Conservation (phyloP, 2,329 filamentous ascomycete genomes). For the Cercospora janseana region DNA sequence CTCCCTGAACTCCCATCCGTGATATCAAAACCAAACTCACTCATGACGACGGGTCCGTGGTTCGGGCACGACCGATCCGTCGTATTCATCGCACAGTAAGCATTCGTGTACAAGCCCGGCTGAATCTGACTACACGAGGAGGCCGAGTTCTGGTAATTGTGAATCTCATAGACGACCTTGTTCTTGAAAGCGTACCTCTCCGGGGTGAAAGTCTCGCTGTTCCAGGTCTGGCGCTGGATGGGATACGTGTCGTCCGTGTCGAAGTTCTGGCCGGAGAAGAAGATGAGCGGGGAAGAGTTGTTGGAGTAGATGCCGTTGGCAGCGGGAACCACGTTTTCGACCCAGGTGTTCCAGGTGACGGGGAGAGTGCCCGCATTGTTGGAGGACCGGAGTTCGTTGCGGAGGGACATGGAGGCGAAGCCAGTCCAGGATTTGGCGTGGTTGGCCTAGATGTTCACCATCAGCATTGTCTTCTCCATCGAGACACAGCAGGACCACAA, state of each 20-base stretch:
- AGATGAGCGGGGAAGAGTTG: constrained; percentile 55
- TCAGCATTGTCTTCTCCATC: too few relatives aligned
- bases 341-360: constrained; percentile 39
- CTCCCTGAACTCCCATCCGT: constrained; percentile 48
- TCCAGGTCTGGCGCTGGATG: constrained; percentile 23
- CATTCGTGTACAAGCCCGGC: constrained; percentile 50
- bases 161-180: constrained; percentile 60
- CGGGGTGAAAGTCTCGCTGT: constrained; percentile 50
- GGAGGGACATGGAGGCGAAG: constrained; percentile 52
- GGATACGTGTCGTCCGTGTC: constrained; percentile 56
- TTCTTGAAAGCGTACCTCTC: constrained; percentile 49
- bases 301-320: constrained; percentile 52
- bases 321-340: constrained; percentile 51
- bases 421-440: constrained; percentile 50
- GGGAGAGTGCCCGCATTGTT: constrained; percentile 23
- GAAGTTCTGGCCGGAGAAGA: constrained; percentile 59
- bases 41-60: constrained; percentile 51
- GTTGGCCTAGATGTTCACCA: too few relatives aligned
- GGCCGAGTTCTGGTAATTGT: constrained; percentile 56
- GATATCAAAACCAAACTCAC: constrained; percentile 57
- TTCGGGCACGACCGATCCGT: constrained; percentile 17
- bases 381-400: constrained; percentile 55
- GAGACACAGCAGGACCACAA: background rate
- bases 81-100: constrained; percentile 53
- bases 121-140: constrained; percentile 43